Percentiles rank a stretch among this genome's conserved stretches.
phyloP scores from a whole-genome alignment of 768 basidiomycete genomes.

The Podaxis mareebaensis region DNA sequence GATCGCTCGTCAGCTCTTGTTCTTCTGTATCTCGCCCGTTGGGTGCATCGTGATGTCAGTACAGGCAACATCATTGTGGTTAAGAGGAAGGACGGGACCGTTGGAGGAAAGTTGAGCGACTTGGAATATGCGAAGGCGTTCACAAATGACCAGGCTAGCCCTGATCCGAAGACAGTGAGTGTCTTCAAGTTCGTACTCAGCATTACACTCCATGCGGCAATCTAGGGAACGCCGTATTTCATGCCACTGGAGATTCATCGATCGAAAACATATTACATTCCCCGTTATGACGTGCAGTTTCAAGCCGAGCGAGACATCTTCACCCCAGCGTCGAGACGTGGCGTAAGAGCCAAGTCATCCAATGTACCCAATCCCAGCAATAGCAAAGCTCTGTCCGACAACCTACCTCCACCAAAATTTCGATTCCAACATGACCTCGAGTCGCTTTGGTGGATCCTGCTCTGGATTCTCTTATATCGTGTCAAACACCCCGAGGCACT shows the following conservation, averaged over 20 bases:
- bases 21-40: slow-evolving; percentile 15
- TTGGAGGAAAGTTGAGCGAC: slow-evolving; percentile 1
- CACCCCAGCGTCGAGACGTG: neutral
- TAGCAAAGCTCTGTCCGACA: no score
- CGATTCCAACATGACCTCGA: slow-evolving; percentile 13
- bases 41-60: slow-evolving; percentile 15
- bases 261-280: neutral
- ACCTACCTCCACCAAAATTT: neutral
- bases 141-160: neutral
- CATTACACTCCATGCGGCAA: neutral
- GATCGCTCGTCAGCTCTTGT: neutral
- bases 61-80: slow-evolving; percentile 7
- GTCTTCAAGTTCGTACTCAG: neutral
- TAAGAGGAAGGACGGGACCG: neutral
- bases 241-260: slow-evolving; percentile 16
- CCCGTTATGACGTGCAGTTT: neutral
- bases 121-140: slow-evolving; percentile 14
- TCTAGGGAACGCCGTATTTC: slow-evolving; percentile 18
- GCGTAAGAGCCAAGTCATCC: neutral
- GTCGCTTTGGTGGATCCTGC: slow-evolving; percentile 10
- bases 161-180: slow-evolving; percentile 14
- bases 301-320: neutral
- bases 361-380: no score
- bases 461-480: slow-evolving; percentile 1
- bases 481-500: neutral